Percentiles rank a stretch among this genome's conserved stretches.
Conservation (phyloP, 257 asterid genomes). For the Striga asiatica region DNA sequence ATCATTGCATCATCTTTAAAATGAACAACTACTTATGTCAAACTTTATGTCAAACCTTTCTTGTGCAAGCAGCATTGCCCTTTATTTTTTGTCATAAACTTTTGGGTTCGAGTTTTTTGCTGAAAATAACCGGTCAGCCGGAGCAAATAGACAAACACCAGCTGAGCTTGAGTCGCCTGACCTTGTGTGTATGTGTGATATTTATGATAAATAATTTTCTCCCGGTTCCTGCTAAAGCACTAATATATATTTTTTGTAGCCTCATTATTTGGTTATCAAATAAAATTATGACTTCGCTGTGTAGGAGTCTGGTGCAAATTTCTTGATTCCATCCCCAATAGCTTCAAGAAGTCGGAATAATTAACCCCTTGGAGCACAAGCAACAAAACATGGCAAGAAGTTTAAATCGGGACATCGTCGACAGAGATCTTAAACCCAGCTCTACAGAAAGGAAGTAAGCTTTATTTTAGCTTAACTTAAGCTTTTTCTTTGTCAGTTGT, state of each 20-base stretch:
- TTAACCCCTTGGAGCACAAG: constrained; percentile 98
- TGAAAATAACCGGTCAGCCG: too few relatives aligned
- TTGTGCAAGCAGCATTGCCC: too few relatives aligned
- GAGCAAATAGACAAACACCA: too few relatives aligned
- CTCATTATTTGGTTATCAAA: neutral
- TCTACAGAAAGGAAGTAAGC: constrained; percentile 77
- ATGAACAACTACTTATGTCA: too few relatives aligned
- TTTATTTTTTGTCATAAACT: too few relatives aligned
- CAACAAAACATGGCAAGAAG: constrained; percentile 95
- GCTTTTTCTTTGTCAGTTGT: neutral
- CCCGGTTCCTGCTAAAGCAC: neutral
- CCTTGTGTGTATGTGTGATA: too few relatives aligned
- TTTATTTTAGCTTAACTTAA: constrained; percentile 5
- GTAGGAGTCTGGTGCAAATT: constrained; percentile 95
- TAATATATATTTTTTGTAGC: constrained; percentile 1
- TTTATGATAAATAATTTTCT: neutral
- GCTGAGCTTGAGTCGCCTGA: too few relatives aligned
- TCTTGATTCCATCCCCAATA: constrained; percentile 82
- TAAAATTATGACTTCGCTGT: constrained; percentile 13
- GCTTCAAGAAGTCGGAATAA: constrained; percentile 92
- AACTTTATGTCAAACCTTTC: too few relatives aligned
- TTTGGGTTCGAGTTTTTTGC: too few relatives aligned
- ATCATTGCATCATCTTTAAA: too few relatives aligned
- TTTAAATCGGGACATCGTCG: constrained; percentile 93
- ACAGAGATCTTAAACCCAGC: constrained; percentile 96